Conservation (phyloP, 1,139 yeast genomes). For the Geotrichum bryndzae region DNA sequence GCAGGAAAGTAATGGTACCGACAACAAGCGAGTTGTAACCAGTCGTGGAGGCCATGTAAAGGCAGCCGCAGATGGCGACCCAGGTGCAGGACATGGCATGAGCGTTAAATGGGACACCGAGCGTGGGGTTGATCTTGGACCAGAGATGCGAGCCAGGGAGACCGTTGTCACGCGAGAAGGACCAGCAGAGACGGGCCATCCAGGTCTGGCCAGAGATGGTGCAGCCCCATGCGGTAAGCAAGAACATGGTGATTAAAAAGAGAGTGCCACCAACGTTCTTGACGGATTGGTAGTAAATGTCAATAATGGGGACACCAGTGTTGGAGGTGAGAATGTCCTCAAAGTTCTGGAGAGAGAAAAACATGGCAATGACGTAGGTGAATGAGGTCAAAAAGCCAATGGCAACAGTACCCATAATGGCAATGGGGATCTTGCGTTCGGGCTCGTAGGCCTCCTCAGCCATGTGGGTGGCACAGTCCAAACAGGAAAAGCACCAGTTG, state of each 20-base stretch:
- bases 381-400: slow-evolving; percentile 53
- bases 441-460: slow-evolving; percentile 53
- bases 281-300: slow-evolving; percentile 53
- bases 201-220: slow-evolving; percentile 67
- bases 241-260: slow-evolving; percentile 50
- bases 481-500: slow-evolving; percentile 54
- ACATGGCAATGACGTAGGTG: slow-evolving; percentile 50
- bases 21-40: slow-evolving; percentile 54
- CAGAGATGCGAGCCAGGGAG: slow-evolving; percentile 46
- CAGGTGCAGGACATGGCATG: slow-evolving; percentile 47
- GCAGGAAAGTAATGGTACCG: slow-evolving; percentile 49
- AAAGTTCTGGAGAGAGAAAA: slow-evolving; percentile 51
- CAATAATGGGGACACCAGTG: slow-evolving; percentile 54
- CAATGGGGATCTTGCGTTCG: slow-evolving; percentile 49
- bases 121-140: slow-evolving; percentile 42
- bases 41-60: slow-evolving; percentile 49
- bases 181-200: slow-evolving; percentile 74
- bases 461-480: slow-evolving; percentile 57
- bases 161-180: slow-evolving; percentile 65
- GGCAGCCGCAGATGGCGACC: slow-evolving; percentile 46
- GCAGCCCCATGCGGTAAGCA: slow-evolving; percentile 63
- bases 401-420: slow-evolving; percentile 51
- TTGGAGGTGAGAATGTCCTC: slow-evolving; percentile 40
- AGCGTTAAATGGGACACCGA: slow-evolving; percentile 49
- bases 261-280: slow-evolving; percentile 49